Evolutionary conservation across 2,329 filamentous ascomycete genomes (phyloP).

Genomic region (Aspergillus clavatus): DNA sequence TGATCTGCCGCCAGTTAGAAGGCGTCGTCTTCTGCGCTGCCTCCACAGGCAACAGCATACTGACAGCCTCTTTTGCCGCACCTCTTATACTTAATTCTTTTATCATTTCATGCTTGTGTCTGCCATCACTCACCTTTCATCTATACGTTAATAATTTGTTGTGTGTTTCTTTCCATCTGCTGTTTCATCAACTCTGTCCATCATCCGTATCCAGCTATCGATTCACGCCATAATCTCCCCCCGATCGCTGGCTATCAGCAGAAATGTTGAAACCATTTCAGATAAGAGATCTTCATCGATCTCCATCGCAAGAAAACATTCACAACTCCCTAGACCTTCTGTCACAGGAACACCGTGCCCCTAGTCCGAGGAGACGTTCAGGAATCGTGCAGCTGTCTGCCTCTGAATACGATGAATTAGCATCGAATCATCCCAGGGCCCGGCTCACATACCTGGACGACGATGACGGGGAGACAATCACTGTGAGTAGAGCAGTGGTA

Average conservation of each 20-base stretch:
- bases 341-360: neutral
- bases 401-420: constrained; percentile 41
- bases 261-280: constrained; percentile 40
- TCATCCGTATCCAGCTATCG: constrained; percentile 4
- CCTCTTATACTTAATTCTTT: neutral
- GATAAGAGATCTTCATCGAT: constrained; percentile 34
- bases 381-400: constrained; percentile 39
- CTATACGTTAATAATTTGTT: neutral
- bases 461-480: constrained; percentile 44
- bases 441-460: constrained; percentile 43
- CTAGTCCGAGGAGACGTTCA: constrained; percentile 9
- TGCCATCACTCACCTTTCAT: neutral
- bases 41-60: neutral
- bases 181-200: neutral
- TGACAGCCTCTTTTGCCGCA: neutral
- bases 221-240: constrained; percentile 1
- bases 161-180: neutral
- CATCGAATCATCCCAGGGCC: constrained; percentile 38
- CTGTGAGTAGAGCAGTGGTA: constrained; percentile 27
- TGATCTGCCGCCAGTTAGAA: neutral
- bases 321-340: constrained; percentile 6
- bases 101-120: neutral
- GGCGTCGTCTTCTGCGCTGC: neutral
- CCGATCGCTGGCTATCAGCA: constrained; percentile 4
- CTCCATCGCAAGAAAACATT: constrained; percentile 14